Evolutionary conservation across 257 asterid genomes (phyloP).

Genomic region (Rehmannia glutinosa): DNA sequence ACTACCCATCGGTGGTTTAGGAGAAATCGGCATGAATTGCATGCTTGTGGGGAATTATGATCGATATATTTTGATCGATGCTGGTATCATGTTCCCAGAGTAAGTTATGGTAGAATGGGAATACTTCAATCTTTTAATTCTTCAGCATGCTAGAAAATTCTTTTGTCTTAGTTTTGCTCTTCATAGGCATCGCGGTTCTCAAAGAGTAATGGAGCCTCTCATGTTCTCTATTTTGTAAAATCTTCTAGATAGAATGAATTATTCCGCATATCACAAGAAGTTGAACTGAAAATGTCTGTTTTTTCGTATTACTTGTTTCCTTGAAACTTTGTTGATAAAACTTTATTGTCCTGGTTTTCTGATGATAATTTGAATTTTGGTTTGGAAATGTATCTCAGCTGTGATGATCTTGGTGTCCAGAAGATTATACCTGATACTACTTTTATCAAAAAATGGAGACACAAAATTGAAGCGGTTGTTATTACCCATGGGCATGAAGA

Average conservation of each 20-base stretch:
- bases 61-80: conserved; percentile 92
- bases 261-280: too few relatives aligned
- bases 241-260: too few relatives aligned
- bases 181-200: background rate
- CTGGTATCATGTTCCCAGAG: conserved; percentile 99
- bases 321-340: too few relatives aligned
- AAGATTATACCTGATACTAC: conserved; percentile 96
- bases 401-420: conserved; percentile 89
- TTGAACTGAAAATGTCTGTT: too few relatives aligned
- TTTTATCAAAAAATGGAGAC: conserved; percentile 94
- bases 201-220: background rate
- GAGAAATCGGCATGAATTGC: conserved; percentile 99
- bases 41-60: conserved; percentile 96
- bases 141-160: too few relatives aligned
- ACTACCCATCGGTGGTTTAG: conserved; percentile 96
- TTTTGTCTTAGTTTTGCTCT: background rate
- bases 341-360: conserved; percentile 14
- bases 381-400: conserved; percentile 46
- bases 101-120: too few relatives aligned
- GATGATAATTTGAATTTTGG: too few relatives aligned
- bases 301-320: too few relatives aligned
- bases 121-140: too few relatives aligned
- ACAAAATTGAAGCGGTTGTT: conserved; percentile 96
- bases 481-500: conserved; percentile 99
- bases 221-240: too few relatives aligned